Evolutionary conservation across 768 basidiomycete genomes (phyloP).

Genomic region (Mycena leptocephala): DNA sequence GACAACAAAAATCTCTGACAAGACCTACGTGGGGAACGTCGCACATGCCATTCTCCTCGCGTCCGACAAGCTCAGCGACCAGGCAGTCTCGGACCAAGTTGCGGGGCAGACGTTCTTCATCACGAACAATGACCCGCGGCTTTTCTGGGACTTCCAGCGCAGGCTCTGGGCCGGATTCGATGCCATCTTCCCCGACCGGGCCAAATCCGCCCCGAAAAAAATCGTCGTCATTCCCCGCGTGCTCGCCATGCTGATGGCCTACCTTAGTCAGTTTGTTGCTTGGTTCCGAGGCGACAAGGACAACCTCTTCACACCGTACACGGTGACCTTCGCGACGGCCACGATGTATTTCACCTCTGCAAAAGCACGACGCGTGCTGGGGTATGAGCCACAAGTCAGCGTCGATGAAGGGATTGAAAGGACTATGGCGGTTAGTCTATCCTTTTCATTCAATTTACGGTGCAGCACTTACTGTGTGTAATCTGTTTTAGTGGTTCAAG

Average conservation of each 20-base stretch:
- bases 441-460: background rate
- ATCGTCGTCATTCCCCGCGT: slow-evolving; percentile 15
- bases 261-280: slow-evolving; percentile 5
- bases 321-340: slow-evolving; percentile 23
- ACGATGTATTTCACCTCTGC: slow-evolving; percentile 14
- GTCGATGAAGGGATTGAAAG: slow-evolving; percentile 77
- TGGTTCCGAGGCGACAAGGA: slow-evolving; percentile 12
- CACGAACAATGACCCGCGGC: slow-evolving; percentile 83
- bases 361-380: slow-evolving; percentile 54
- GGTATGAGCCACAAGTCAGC: slow-evolving; percentile 81
- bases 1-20: slow-evolving; percentile 82
- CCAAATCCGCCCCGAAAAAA: slow-evolving; percentile 39
- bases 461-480: background rate
- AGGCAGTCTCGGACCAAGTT: slow-evolving; percentile 71
- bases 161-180: slow-evolving; percentile 68
- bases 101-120: slow-evolving; percentile 85
- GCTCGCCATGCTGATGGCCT: slow-evolving; percentile 47
- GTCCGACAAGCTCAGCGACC: slow-evolving; percentile 71
- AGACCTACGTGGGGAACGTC: slow-evolving; percentile 84
- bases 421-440: slow-evolving; percentile 64
- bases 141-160: slow-evolving; percentile 83
- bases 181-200: slow-evolving; percentile 54
- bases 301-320: slow-evolving; percentile 15
- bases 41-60: slow-evolving; percentile 84
- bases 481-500: slow-evolving; percentile 13